Evolutionary conservation across 2,329 filamentous ascomycete genomes (phyloP), one percentile per base, ranked within the genome.

Genomic region (Xylariaceae sp.): DNA sequence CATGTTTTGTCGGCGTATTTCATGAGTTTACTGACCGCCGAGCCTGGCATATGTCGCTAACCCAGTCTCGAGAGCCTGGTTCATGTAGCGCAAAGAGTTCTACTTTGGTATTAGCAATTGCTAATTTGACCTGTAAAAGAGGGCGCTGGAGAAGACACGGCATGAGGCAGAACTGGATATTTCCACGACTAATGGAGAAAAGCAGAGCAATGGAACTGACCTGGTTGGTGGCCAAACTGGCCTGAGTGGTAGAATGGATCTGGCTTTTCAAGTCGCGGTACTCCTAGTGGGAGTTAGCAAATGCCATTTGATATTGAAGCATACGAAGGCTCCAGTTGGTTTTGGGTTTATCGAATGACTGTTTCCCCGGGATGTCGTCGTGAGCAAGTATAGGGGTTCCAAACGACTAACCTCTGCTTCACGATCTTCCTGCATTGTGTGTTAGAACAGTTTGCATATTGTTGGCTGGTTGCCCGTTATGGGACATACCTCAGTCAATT

Each of bases 171-270:
- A 12, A 44, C 4, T 39, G 35, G 3, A 11, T 34, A 5, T 34
- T 34, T 8, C 5, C 32, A 8, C 8, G 37, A 7, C 37, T 11
- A 40, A 40, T 11, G 37, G n/a, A n/a, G n/a, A 40, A 19, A 41
- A 41, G 4, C 39, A n/a, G 29, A 35, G 19, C 19, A 19, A 19
- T 5, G 3, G 26, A 50, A 43, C 47, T 42, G 30, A 50, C 47
- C 47, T 85, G 77, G 8, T 86, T 87, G 11, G 67, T 71, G 8
- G 62, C 59, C 34, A 91, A 82, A 66, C 90, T 89, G 57, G 89
- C 85, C 61, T 90, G 81, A 70, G 92, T 92, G 67, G 90, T 80
- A 61, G 85, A 83, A 12, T 80, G 80, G 62, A 91, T 89, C 65
- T 95, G 81, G 62, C 85, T 78, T 70, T 90, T 60, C 29, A 59